Percentiles rank a stretch among this genome's conserved stretches.
Conservation (phyloP, 2,329 filamentous ascomycete species). For the Myriosclerotinia duriaeana region DNA sequence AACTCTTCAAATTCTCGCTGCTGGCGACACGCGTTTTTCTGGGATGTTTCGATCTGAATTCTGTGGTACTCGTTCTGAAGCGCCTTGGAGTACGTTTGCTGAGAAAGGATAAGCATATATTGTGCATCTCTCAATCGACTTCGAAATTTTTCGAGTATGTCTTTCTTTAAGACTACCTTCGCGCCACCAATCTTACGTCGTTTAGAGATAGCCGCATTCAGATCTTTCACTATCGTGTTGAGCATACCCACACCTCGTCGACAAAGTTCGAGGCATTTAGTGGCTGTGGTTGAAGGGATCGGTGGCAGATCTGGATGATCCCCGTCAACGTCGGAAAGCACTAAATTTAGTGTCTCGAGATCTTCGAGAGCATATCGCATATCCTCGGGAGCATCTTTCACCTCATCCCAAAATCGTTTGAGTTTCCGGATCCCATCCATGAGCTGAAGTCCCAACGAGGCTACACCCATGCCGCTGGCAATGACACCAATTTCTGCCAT, state of each 20-base stretch:
- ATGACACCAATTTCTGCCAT: not conserved
- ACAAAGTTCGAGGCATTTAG: not conserved
- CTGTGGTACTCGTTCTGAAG: not conserved
- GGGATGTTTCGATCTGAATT: not conserved
- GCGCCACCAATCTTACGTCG: not conserved
- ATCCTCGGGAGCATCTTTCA: conserved; percentile 11
- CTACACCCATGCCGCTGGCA: not conserved
- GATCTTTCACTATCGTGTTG: not conserved
- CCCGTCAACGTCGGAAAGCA: not conserved
- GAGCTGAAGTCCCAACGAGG: conserved; percentile 1
- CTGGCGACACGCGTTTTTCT: not conserved
- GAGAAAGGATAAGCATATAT: not conserved
- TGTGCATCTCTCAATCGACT: not conserved
- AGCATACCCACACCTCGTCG: not conserved
- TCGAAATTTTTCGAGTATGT: conserved; percentile 1
- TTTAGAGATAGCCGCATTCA: not conserved
- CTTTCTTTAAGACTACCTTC: not conserved
- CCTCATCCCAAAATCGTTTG: conserved; percentile 4
- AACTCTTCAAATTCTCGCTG: not conserved
- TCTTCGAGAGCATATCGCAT: conserved; percentile 2
- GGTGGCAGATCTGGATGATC: not conserved
- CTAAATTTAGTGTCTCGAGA: not conserved
- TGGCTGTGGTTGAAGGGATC: not conserved
- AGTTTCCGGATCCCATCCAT: not conserved
- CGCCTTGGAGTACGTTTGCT: not conserved